Percentiles rank a stretch among this genome's conserved stretches.
phyloP scores from a whole-genome alignment of 2,329 filamentous ascomycete genomes.

The Aspergillus sp. region DNA sequence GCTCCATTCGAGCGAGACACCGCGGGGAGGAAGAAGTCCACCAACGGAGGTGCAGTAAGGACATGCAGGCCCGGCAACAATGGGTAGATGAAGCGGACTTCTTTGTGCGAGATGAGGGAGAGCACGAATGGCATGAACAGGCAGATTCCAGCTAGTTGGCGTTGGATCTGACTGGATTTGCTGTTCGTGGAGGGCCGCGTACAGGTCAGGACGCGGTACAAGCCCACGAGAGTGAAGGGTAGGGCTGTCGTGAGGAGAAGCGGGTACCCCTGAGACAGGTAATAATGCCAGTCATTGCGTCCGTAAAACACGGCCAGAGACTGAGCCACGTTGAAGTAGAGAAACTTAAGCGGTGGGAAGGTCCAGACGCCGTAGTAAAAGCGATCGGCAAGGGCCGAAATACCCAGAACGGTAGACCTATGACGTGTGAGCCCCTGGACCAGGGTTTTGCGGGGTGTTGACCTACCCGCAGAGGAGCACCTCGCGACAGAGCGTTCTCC shows the following conservation, averaged over 20 bases:
- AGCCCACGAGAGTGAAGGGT: conserved; percentile 67
- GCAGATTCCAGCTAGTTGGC: conserved; percentile 58
- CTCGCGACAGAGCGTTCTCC: conserved; percentile 60
- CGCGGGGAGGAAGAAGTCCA: conserved; percentile 60
- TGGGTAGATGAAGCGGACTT: conserved; percentile 95
- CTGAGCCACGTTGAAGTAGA: conserved; percentile 87
- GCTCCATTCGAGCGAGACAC: conserved; percentile 30
- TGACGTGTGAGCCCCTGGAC: conserved; percentile 11
- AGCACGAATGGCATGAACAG: conserved; percentile 61
- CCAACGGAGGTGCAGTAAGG: conserved; percentile 66
- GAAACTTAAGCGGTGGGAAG: conserved; percentile 80
- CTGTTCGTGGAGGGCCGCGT: conserved; percentile 29
- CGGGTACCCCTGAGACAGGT: conserved; percentile 83
- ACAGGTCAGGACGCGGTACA: conserved; percentile 53
- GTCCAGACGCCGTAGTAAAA: conserved; percentile 83
- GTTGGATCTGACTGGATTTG: conserved; percentile 41
- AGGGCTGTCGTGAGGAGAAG: conserved; percentile 79
- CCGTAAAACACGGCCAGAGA: conserved; percentile 92
- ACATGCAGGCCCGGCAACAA: conserved; percentile 83
- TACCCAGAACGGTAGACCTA: conserved; percentile 56
- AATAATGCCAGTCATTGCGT: conserved; percentile 87
- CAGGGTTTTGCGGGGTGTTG: background rate
- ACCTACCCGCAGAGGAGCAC: conserved; percentile 57
- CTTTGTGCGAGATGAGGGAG: conserved; percentile 86
- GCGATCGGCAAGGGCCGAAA: conserved; percentile 68